phyloP scores from a whole-genome alignment of 1,284 basidiomycete species.

The Ganoderma leucocontextum region DNA sequence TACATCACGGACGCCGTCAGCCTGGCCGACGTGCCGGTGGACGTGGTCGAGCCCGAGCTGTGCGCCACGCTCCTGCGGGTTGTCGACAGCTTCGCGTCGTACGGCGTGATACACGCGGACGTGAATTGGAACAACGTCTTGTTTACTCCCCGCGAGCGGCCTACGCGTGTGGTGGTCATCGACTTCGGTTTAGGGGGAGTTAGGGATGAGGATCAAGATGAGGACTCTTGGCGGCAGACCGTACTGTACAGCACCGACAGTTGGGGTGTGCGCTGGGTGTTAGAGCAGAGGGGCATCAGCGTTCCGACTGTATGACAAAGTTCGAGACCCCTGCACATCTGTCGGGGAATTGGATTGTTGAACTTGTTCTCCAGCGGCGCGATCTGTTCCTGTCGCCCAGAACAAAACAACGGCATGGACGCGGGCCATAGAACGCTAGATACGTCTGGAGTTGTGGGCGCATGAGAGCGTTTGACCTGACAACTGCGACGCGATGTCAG shows the following conservation, averaged over 20 bases:
- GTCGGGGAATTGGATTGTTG: too few species aligned
- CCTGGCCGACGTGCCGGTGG: constrained; percentile 9
- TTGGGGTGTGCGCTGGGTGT: not conserved
- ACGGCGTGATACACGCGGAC: constrained; percentile 17
- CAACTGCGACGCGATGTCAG: too few species aligned
- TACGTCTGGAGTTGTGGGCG: too few species aligned
- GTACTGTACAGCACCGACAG: not conserved
- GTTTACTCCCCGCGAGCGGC: not conserved
- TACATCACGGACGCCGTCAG: constrained; percentile 22
- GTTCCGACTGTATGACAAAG: not conserved
- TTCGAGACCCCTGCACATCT: not conserved
- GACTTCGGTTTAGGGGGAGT: not conserved
- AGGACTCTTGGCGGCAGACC: not conserved
- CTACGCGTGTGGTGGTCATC: not conserved
- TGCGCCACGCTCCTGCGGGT: constrained; percentile 12
- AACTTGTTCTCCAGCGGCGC: too few species aligned
- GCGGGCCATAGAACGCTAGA: too few species aligned
- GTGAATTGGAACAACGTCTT: constrained; percentile 3
- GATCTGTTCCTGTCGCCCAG: too few species aligned
- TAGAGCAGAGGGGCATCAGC: not conserved
- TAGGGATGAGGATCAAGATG: not conserved
- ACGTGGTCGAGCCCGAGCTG: not conserved
- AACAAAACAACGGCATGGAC: too few species aligned
- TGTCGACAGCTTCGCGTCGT: constrained; percentile 5
- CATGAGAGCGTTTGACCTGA: too few species aligned